Percentiles rank a stretch among this genome's conserved stretches.
These are phyloP conservation scores for Pseudogymnoascus sp. DNA, from an alignment of 2,329 filamentous ascomycete genomes.

Conservation along the genomic window DNA sequence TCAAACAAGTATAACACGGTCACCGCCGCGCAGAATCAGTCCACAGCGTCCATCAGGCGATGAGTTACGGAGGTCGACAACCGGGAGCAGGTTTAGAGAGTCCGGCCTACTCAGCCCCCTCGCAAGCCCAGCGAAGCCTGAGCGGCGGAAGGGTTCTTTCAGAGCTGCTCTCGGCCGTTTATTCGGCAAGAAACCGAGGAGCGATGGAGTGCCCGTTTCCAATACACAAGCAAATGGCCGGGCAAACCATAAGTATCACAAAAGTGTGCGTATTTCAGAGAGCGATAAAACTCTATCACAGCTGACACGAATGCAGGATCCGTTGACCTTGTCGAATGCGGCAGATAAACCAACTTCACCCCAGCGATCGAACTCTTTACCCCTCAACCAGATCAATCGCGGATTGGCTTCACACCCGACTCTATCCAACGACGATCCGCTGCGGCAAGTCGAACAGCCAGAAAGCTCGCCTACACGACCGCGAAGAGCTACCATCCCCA, in stretches of 20 bases:
- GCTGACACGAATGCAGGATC: constrained; percentile 28
- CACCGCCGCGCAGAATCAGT: background rate
- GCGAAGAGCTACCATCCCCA: constrained; percentile 36
- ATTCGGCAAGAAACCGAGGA: constrained; percentile 50
- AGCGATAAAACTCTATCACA: constrained; percentile 11
- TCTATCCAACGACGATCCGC: constrained; percentile 44
- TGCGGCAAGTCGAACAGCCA: constrained; percentile 39
- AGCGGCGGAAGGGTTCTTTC: constrained; percentile 50
- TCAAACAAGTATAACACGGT: background rate
- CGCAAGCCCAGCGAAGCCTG: constrained; percentile 32
- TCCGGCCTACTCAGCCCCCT: background rate
- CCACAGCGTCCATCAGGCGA: background rate
- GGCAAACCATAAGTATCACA: constrained; percentile 32
- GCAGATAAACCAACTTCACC: constrained; percentile 30
- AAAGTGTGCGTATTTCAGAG: constrained; percentile 37
- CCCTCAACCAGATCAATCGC: constrained; percentile 51
- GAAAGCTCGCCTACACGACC: constrained; percentile 23
- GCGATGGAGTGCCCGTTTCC: constrained; percentile 15
- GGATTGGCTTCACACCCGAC: constrained; percentile 55
- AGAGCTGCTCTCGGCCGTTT: constrained; percentile 47
- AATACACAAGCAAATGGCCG: constrained; percentile 11
- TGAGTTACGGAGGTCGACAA: background rate
- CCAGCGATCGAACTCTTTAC: constrained; percentile 50
- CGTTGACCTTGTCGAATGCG: constrained; percentile 28
- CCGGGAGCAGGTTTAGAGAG: background rate